Percentiles rank a stretch among this genome's conserved stretches.
Conservation (phyloP, 2,329 filamentous ascomycete genomes). For the Fusarium palustre region DNA sequence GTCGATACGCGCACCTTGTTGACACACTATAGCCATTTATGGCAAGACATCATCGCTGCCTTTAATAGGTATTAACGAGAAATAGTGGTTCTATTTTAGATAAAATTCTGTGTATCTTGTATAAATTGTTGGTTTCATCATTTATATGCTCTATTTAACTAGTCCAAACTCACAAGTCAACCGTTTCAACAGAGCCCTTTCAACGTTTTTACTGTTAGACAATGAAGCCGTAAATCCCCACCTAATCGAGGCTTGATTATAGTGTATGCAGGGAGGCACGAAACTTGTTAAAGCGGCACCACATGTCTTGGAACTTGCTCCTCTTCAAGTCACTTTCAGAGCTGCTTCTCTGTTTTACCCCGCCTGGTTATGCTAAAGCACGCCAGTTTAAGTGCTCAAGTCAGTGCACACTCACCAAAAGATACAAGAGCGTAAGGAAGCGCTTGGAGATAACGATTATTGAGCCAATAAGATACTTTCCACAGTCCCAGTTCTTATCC, state of each 20-base stretch:
- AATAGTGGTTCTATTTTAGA: not conserved
- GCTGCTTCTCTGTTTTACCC: constrained; percentile 40
- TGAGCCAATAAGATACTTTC: constrained; percentile 42
- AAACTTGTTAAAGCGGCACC: constrained; percentile 42
- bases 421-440: constrained; percentile 36
- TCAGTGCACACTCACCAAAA: constrained; percentile 44
- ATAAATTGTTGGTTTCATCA: not conserved
- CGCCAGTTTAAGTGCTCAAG: constrained; percentile 37
- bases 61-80: constrained; percentile 2
- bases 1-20: constrained; percentile 38
- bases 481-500: not conserved
- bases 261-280: constrained; percentile 17
- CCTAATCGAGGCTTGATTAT: not conserved
- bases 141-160: fast-evolving
- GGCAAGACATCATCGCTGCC: constrained; percentile 31
- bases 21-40: constrained; percentile 33
- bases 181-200: not conserved
- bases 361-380: constrained; percentile 6
- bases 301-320: constrained; percentile 39
- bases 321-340: constrained; percentile 40
- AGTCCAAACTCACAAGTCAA: not conserved
- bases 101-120: not conserved
- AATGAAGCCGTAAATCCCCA: not conserved
- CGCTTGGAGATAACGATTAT: constrained; percentile 17
- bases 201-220: constrained; percentile 9